Evolutionary conservation across 1,139 yeast genomes (phyloP).

Genomic region (Debaryomycetaceae sp.): DNA sequence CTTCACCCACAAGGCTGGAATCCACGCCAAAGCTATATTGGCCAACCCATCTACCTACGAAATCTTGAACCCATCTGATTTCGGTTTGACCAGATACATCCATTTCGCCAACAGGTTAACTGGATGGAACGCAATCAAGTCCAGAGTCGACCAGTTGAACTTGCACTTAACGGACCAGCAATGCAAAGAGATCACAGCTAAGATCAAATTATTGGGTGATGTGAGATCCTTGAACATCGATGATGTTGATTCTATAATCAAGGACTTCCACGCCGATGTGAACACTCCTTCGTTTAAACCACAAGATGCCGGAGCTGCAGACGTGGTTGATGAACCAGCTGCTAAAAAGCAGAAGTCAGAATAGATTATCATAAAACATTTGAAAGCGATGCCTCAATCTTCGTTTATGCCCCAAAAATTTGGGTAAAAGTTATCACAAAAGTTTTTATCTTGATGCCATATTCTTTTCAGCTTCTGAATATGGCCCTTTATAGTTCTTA

Average conservation of each 20-base stretch:
- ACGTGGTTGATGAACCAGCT: slow-evolving; percentile 27
- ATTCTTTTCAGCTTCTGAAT: background rate
- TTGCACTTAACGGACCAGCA: slow-evolving; percentile 87
- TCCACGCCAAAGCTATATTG: slow-evolving; percentile 96
- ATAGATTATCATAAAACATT: too few relatives aligned
- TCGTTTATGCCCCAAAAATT: background rate
- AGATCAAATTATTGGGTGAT: slow-evolving; percentile 93
- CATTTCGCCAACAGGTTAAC: slow-evolving; percentile 97
- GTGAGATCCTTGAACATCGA: slow-evolving; percentile 92
- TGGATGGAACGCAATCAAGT: slow-evolving; percentile 98
- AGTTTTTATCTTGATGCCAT: background rate
- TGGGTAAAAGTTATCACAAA: background rate
- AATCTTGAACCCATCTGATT: slow-evolving; percentile 90
- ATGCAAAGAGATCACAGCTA: slow-evolving; percentile 89
- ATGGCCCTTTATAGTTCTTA: background rate
- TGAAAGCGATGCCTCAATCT: too few relatives aligned
- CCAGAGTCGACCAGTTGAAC: slow-evolving; percentile 96
- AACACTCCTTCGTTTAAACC: slow-evolving; percentile 29
- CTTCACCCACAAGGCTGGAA: slow-evolving; percentile 98
- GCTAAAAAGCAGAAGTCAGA: slow-evolving; percentile 35
- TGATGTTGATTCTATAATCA: slow-evolving; percentile 95
- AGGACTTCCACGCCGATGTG: slow-evolving; percentile 81
- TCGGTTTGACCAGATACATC: slow-evolving; percentile 91
- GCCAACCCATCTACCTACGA: slow-evolving; percentile 99
- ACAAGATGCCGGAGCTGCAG: slow-evolving; percentile 18